phyloP scores from a whole-genome alignment of 306 rosid species.

The Ormosia semicastrata region DNA sequence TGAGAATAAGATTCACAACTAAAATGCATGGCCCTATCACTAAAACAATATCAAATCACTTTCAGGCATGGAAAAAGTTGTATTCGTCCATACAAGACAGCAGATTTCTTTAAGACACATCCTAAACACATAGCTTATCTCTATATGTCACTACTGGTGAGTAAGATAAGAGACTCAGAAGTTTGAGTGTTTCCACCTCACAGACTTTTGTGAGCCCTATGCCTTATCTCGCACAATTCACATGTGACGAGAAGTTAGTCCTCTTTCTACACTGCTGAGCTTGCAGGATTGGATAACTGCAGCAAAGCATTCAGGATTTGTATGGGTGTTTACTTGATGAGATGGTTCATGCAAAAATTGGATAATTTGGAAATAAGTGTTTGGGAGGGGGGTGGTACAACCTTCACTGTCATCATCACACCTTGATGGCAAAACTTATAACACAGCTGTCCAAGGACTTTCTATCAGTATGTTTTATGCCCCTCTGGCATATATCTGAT shows the following conservation, averaged over 20 bases:
- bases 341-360: too few species aligned
- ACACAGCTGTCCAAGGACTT: too few species aligned
- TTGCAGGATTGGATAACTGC: too few species aligned
- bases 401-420: too few species aligned
- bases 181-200: background rate
- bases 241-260: background rate
- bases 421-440: too few species aligned
- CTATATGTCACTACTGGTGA: background rate
- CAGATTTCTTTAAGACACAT: background rate
- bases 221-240: background rate
- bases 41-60: background rate
- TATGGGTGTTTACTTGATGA: too few species aligned
- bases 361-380: too few species aligned
- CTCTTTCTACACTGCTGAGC: too few species aligned
- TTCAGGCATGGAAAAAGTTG: background rate
- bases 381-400: too few species aligned
- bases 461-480: too few species aligned
- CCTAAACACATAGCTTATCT: background rate
- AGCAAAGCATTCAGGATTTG: background rate
- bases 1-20: background rate
- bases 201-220: background rate
- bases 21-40: background rate
- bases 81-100: background rate
- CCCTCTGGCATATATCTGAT: too few species aligned
- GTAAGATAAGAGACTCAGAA: background rate